These are phyloP conservation scores for Rostrohypoxylon terebratum DNA, from an alignment of 495 filamentous ascomycete genomes.

Conservation along the genomic window DNA sequence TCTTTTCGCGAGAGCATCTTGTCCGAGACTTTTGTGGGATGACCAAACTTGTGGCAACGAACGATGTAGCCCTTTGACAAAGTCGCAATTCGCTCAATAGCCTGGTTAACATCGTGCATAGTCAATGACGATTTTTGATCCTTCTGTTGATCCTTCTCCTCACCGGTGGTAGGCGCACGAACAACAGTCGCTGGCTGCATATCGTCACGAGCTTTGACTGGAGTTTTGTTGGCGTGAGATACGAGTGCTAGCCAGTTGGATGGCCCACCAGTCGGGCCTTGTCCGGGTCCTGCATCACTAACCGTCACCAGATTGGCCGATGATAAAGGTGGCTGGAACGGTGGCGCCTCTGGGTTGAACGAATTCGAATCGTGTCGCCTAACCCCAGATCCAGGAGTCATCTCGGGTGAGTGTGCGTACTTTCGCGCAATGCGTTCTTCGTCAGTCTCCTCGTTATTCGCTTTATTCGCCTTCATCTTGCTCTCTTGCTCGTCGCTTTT, in stretches of 20 bases:
- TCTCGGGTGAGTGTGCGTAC: neutral
- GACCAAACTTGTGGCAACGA: constrained; percentile 10
- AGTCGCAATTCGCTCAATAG: constrained; percentile 5
- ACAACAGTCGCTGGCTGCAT: neutral
- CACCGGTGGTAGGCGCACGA: neutral
- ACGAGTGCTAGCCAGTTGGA: constrained; percentile 26
- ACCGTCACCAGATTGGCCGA: neutral
- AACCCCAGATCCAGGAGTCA: too few relatives aligned
- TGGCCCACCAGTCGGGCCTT: constrained; percentile 6
- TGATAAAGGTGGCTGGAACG: constrained; percentile 9
- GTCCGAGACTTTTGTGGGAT: constrained; percentile 6
- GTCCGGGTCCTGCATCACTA: neutral
- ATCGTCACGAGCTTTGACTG: neutral
- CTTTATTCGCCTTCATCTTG: neutral
- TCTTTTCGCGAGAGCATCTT: constrained; percentile 11
- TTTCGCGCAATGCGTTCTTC: neutral
- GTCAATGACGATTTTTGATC: constrained; percentile 1
- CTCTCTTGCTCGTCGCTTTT: neutral
- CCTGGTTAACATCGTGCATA: constrained; percentile 10
- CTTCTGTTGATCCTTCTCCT: neutral
- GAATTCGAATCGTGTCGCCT: neutral
- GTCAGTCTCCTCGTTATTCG: neutral
- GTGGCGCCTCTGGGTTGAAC: constrained; percentile 30
- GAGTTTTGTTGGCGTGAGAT: neutral
- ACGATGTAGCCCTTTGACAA: constrained; percentile 37